A percentile compares a stretch with the other conserved stretches of the same genome.
These are phyloP conservation scores for Pseudotsuga menziesii DNA, from an alignment of 75 land plant genomes.

Conservation along the genomic window DNA sequence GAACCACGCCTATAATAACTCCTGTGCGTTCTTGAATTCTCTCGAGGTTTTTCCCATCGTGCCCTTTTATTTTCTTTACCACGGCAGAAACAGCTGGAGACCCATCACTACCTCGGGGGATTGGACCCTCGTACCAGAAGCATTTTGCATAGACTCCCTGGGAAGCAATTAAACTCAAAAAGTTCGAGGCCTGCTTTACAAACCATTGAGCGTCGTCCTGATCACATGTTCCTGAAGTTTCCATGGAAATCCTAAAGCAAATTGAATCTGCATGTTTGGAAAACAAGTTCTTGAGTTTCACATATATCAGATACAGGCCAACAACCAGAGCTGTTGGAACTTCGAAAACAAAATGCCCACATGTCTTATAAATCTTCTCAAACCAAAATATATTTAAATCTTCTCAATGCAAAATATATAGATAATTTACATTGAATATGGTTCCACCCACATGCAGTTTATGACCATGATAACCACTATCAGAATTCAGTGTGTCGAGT, in stretches of 20 bases:
- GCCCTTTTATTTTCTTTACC: constrained; percentile 30
- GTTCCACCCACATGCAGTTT: neutral
- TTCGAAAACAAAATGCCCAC: no score
- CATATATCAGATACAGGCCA: neutral
- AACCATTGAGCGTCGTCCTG: constrained; percentile 27
- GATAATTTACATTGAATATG: neutral
- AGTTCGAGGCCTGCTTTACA: constrained; percentile 22
- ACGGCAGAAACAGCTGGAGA: constrained; percentile 26
- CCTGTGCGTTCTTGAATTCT: constrained; percentile 31
- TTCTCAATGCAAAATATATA: neutral
- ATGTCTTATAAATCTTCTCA: neutral
- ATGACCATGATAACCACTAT: neutral
- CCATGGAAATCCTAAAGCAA: constrained; percentile 19
- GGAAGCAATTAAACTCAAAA: constrained; percentile 12
- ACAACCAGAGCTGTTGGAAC: neutral
- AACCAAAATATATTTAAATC: no score
- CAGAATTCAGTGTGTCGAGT: neutral
- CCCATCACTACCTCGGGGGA: constrained; percentile 14
- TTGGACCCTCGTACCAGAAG: constrained; percentile 32
- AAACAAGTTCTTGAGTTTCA: neutral
- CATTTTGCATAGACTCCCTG: constrained; percentile 24
- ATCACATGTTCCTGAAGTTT: constrained; percentile 17
- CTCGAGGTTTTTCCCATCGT: constrained; percentile 30
- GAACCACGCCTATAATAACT: constrained; percentile 22
- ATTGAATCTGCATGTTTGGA: constrained; percentile 19